Evolutionary conservation across 495 filamentous ascomycete genomes (phyloP).

Genomic region (Cercophora sp.): DNA sequence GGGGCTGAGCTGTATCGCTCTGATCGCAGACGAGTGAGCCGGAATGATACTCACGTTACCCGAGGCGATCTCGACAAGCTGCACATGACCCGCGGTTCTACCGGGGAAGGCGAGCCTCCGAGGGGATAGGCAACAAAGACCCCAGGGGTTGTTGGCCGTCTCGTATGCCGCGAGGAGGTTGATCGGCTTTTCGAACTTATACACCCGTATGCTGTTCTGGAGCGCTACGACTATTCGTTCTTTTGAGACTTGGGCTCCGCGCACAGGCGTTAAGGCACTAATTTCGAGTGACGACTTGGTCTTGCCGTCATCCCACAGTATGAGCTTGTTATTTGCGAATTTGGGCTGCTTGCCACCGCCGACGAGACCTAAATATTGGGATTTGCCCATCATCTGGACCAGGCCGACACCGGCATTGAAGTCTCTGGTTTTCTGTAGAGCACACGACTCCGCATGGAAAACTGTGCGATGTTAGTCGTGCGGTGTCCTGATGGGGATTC

Average conservation of each 20-base stretch:
- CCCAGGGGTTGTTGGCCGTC: constrained; percentile 81
- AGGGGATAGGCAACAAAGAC: constrained; percentile 72
- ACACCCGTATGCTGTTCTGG: constrained; percentile 77
- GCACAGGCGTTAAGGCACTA: constrained; percentile 57
- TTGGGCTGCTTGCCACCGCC: constrained; percentile 85
- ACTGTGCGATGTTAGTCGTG: constrained; percentile 47
- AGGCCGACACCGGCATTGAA: constrained; percentile 81
- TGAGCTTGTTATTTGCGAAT: constrained; percentile 83
- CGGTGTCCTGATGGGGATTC: background rate
- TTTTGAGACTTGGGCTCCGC: constrained; percentile 72
- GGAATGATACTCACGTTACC: constrained; percentile 92
- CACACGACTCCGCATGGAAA: constrained; percentile 72
- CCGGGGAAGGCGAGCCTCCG: constrained; percentile 78
- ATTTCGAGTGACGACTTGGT: constrained; percentile 64
- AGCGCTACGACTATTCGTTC: constrained; percentile 77
- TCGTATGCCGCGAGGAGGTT: constrained; percentile 71
- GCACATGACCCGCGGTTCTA: constrained; percentile 81
- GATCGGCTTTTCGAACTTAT: constrained; percentile 71
- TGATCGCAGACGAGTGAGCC: constrained; percentile 74
- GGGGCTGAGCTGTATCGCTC: constrained; percentile 73
- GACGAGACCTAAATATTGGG: constrained; percentile 84
- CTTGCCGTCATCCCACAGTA: constrained; percentile 89
- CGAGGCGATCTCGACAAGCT: constrained; percentile 75
- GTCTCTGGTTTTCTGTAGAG: constrained; percentile 65
- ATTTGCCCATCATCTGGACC: constrained; percentile 82